These are phyloP conservation scores for Craterostigma plantagineum DNA, from an alignment of 257 asterid genomes.

Conservation along the genomic window DNA sequence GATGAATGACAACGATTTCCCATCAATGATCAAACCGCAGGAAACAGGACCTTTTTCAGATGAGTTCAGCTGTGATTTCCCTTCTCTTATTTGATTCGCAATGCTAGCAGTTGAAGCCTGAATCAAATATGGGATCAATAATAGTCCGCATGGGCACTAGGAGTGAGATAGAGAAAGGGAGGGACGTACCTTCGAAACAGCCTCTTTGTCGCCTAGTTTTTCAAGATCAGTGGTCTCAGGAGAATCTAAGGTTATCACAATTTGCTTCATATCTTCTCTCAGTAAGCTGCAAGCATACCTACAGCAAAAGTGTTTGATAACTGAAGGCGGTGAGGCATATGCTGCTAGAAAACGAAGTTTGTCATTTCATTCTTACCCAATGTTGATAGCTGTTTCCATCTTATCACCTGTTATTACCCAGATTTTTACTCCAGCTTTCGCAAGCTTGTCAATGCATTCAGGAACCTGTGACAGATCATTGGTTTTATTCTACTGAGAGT, in stretches of 20 bases:
- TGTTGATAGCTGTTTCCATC: conserved; percentile 97
- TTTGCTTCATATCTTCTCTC: conserved; percentile 72
- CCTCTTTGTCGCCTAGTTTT: conserved; percentile 58
- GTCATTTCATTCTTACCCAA: conserved; percentile 36
- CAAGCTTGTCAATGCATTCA: conserved; percentile 79
- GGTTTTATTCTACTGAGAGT: conserved; percentile 2
- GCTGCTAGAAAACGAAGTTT: not conserved
- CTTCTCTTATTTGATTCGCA: conserved; percentile 43
- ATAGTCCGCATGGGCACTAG: no score
- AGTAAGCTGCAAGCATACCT: conserved; percentile 90
- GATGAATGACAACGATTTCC: conserved; percentile 65
- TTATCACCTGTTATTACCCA: conserved; percentile 99
- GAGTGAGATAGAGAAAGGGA: conserved; percentile 11
- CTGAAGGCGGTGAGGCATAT: not conserved
- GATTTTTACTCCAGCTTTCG: conserved; percentile 70
- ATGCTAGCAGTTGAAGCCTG: conserved; percentile 63
- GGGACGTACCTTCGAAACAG: conserved; percentile 51
- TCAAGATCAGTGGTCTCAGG: conserved; percentile 37
- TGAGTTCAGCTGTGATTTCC: conserved; percentile 24
- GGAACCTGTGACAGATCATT: conserved; percentile 48
- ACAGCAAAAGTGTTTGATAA: no score
- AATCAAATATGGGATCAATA: no score
- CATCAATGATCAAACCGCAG: conserved; percentile 80
- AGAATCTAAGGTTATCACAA: conserved; percentile 59
- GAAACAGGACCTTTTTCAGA: conserved; percentile 26